phyloP scores from a whole-genome alignment of 2,329 filamentous ascomycete genomes.

The Paraphaeosphaeria sporulosa region DNA sequence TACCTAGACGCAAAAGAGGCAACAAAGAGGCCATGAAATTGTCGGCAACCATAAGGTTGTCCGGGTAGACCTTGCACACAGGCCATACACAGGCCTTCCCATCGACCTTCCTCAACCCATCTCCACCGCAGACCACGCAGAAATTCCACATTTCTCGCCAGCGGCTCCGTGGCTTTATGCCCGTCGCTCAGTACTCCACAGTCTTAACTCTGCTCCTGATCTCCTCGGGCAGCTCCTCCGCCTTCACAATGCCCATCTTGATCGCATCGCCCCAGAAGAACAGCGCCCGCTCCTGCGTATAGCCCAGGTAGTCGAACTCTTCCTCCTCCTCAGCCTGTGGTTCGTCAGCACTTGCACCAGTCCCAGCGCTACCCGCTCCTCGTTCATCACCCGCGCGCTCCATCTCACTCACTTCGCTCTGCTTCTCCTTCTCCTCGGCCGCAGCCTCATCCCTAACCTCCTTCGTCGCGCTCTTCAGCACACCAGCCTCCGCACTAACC shows the following conservation, averaged over 20 bases:
- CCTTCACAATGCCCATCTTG: constrained; percentile 74
- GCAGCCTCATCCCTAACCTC: constrained; percentile 27
- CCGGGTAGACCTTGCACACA: no score
- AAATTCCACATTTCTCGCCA: no score
- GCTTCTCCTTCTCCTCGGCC: constrained; percentile 27
- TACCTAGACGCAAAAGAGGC: no score
- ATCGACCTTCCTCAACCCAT: no score
- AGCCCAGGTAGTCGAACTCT: constrained; percentile 91
- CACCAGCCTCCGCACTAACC: constrained; percentile 29
- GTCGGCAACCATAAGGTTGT: no score
- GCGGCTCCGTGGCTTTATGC: background rate
- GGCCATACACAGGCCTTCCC: no score
- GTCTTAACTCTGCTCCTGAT: constrained; percentile 72
- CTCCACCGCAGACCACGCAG: no score
- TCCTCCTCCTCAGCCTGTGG: constrained; percentile 62
- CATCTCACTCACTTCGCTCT: constrained; percentile 36
- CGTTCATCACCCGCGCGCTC: constrained; percentile 32
- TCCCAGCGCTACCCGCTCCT: constrained; percentile 27
- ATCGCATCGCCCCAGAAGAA: constrained; percentile 96
- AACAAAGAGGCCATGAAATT: no score
- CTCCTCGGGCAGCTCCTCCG: constrained; percentile 77
- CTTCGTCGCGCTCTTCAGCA: constrained; percentile 35
- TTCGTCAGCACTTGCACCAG: constrained; percentile 51
- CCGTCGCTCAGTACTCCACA: constrained; percentile 64
- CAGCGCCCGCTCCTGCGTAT: constrained; percentile 87